A percentile compares a stretch with the other conserved stretches of the same genome.
These are phyloP conservation scores for Emmonsiellopsis sp. DNA, from an alignment of 2,329 filamentous ascomycete genomes.

Conservation along the genomic window DNA sequence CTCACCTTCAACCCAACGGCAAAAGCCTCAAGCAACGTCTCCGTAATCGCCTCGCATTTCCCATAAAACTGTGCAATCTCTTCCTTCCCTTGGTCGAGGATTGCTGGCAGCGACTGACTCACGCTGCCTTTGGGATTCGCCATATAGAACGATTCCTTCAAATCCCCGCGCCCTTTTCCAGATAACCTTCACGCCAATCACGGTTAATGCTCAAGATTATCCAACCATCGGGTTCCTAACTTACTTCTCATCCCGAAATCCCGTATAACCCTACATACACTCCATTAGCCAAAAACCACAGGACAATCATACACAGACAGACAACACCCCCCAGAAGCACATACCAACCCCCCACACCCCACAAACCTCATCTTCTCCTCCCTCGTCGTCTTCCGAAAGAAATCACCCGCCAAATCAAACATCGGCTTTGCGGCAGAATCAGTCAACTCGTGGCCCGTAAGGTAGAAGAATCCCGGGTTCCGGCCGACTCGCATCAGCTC, in stretches of 20 bases:
- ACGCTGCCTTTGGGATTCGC: not conserved
- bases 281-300: not conserved
- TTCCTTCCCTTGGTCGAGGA: not conserved
- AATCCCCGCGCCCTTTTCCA: not conserved
- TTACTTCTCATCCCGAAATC: not conserved
- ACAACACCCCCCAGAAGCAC: not conserved
- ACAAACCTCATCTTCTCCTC: slow-evolving; percentile 1
- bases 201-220: not conserved
- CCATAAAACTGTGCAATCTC: not conserved
- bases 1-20: not conserved
- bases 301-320: too few relatives aligned
- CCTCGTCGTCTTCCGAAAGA: not conserved
- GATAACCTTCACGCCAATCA: not conserved
- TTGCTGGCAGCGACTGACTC: not conserved
- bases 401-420: not conserved
- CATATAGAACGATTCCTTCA: not conserved
- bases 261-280: slow-evolving; percentile 1
- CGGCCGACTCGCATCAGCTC: not conserved
- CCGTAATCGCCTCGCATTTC: not conserved
- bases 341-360: not conserved
- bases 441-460: not conserved
- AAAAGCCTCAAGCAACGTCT: not conserved
- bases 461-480: not conserved
- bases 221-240: not conserved
- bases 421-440: not conserved